Evolutionary conservation across 1,284 basidiomycete species (phyloP), one percentile per base, ranked within the genome.

Genomic region (Trichosporon coremiiforme): DNA sequence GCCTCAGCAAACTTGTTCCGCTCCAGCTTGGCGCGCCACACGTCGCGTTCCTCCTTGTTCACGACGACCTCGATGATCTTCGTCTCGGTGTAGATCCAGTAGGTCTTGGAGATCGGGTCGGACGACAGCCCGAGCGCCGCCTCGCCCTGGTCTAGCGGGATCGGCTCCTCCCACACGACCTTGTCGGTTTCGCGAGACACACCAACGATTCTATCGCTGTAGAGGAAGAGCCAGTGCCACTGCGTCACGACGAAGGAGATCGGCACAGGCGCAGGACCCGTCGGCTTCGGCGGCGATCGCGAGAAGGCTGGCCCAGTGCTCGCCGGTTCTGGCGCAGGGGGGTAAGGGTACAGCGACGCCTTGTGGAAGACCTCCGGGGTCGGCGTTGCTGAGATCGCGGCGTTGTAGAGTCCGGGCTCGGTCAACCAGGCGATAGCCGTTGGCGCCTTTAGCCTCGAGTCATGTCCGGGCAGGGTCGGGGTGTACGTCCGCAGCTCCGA

Each of bases 1-100:
- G 97, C 94, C 1, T 87, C 82, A 13, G 93, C 90, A 74, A 89
- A 95, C 64, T 90, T 87, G 1, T 88, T 89, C 76, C 92, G 90
- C 66, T 90, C 88, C 4, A 98, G 86, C 82, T 93, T 94, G 64
- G 95, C 90, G 72, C 90, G 90, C 97, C 97, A 99, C 6, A 99
- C 90, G 78, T 98, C 92, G 2, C 95, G 89, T 76, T 92, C 92
- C 84, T 99, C 97, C 75, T 96, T 93, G 10, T 87, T 87, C 17
- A 94, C 87, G 13, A 91, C 88, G 20, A 99, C 85, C 79, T 99
- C 97, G 77, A 94, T 95, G 60, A 99, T 88, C 0, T 93, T 92
- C 70, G 90, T 88, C 75, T 94, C 90, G 0, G 96, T 95, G 80
- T 92, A 97, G 1, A 97, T 87, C 97, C 97, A 99, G 77, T 92